Conservation (phyloP, 495 filamentous ascomycete genomes). For the Talaromyces wortmannii region DNA sequence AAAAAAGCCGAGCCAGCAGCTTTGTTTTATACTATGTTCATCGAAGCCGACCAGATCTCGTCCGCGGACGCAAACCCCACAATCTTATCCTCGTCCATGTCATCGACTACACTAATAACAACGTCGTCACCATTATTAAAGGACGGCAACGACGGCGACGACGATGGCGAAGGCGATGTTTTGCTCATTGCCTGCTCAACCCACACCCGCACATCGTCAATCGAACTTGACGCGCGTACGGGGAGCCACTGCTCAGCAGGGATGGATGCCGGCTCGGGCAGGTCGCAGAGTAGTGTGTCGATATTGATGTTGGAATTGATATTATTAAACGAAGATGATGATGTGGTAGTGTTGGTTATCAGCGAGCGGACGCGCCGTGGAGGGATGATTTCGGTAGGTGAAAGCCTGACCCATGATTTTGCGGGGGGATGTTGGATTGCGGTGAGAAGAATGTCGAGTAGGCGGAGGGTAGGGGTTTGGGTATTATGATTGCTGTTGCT, state of each 20-base stretch:
- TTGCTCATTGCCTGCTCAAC: slow-evolving; percentile 1
- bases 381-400: slow-evolving; percentile 25
- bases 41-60: background rate
- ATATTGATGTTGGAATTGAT: slow-evolving; percentile 12
- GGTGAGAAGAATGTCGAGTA: slow-evolving; percentile 37
- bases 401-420: slow-evolving; percentile 37
- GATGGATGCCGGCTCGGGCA: slow-evolving; percentile 12
- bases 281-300: slow-evolving; percentile 24
- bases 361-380: slow-evolving; percentile 25
- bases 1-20: background rate
- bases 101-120: slow-evolving; percentile 3
- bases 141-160: too few relatives aligned
- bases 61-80: background rate
- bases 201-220: slow-evolving; percentile 20
- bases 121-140: background rate
- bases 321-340: background rate
- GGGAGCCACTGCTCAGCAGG: slow-evolving; percentile 21
- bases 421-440: slow-evolving; percentile 37
- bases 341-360: slow-evolving; percentile 12
- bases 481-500: background rate
- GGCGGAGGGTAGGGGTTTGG: slow-evolving; percentile 10
- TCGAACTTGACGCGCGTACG: slow-evolving; percentile 23
- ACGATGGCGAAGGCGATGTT: background rate
- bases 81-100: background rate
- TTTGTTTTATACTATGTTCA: background rate